Percentiles rank a stretch among this genome's conserved stretches.
These are phyloP conservation scores for Daedaleopsis nitida DNA, from an alignment of 768 basidiomycete species.

Conservation along the genomic window DNA sequence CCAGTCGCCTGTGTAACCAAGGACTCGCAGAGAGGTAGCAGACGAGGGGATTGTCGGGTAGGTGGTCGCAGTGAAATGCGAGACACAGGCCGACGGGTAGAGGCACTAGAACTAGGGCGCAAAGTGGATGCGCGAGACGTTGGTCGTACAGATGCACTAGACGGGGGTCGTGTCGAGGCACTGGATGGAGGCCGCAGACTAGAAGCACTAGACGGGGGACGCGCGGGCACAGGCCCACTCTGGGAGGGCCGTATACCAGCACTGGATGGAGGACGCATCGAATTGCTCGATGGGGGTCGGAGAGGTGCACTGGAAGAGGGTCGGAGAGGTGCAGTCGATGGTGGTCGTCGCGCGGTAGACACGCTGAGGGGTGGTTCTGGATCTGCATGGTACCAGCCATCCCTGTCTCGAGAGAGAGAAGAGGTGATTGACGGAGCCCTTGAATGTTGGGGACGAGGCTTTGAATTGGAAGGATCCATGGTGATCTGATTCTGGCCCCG, in stretches of 20 bases:
- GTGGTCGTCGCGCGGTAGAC: constrained; percentile 5
- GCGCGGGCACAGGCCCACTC: constrained; percentile 12
- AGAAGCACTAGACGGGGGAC: constrained; percentile 41
- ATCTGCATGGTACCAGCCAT: constrained; percentile 16
- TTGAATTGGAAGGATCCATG: constrained; percentile 13
- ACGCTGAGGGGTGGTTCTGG: constrained; percentile 8
- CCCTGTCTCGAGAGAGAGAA: constrained; percentile 8
- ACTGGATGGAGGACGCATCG: constrained; percentile 29
- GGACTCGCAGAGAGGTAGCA: constrained; percentile 55
- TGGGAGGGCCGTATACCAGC: constrained; percentile 13
- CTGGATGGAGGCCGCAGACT: constrained; percentile 1
- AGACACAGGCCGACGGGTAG: constrained; percentile 31
- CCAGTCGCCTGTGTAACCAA: constrained; percentile 59
- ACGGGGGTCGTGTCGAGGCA: constrained; percentile 7
- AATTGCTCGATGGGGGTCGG: constrained; percentile 18
- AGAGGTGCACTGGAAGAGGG: constrained; percentile 20
- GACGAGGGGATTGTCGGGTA: constrained; percentile 50
- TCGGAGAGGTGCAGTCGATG: constrained; percentile 7
- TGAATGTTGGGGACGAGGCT: not conserved
- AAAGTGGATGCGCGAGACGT: constrained; percentile 43
- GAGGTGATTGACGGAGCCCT: not conserved
- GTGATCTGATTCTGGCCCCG: too few relatives aligned
- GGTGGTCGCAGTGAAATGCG: constrained; percentile 51
- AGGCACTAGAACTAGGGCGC: constrained; percentile 41
- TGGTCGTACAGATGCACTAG: constrained; percentile 19